These are phyloP conservation scores for Aspergillus avenaceus DNA, from an alignment of 495 filamentous ascomycete genomes.

Conservation along the genomic window DNA sequence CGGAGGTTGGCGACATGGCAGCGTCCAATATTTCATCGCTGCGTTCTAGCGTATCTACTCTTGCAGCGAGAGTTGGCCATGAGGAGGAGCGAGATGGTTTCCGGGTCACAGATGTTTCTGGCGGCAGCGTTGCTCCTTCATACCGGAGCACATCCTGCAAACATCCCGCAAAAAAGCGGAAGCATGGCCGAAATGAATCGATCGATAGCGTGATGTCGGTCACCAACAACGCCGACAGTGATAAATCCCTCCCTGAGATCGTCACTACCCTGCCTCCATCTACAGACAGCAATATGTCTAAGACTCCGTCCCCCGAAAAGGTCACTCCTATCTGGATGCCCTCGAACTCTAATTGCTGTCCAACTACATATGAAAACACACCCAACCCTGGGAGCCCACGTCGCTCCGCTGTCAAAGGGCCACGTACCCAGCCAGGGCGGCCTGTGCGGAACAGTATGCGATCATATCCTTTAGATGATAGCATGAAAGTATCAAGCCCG, in stretches of 20 bases:
- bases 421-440: constrained; percentile 30
- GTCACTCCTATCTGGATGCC: constrained; percentile 25
- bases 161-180: constrained; percentile 19
- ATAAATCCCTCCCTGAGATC: constrained; percentile 23
- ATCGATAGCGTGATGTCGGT: constrained; percentile 5
- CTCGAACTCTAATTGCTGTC: constrained; percentile 19
- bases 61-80: constrained; percentile 13
- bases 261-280: constrained; percentile 24
- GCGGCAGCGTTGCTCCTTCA: constrained; percentile 14
- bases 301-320: constrained; percentile 35
- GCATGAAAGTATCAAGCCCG: constrained; percentile 8
- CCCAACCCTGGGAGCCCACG: constrained; percentile 30
- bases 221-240: constrained; percentile 6
- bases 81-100: constrained; percentile 4
- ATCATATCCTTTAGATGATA: constrained; percentile 16
- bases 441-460: constrained; percentile 21
- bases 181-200: constrained; percentile 12
- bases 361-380: constrained; percentile 19
- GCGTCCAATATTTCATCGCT: constrained; percentile 17
- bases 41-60: constrained; percentile 15
- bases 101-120: constrained; percentile 8
- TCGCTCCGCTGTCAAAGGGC: constrained; percentile 34
- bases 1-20: constrained; percentile 11
- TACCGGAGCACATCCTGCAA: constrained; percentile 10
- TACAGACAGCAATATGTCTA: constrained; percentile 17